phyloP scores from a whole-genome alignment of 768 basidiomycete genomes.

The Phaeolepiota aurea region DNA sequence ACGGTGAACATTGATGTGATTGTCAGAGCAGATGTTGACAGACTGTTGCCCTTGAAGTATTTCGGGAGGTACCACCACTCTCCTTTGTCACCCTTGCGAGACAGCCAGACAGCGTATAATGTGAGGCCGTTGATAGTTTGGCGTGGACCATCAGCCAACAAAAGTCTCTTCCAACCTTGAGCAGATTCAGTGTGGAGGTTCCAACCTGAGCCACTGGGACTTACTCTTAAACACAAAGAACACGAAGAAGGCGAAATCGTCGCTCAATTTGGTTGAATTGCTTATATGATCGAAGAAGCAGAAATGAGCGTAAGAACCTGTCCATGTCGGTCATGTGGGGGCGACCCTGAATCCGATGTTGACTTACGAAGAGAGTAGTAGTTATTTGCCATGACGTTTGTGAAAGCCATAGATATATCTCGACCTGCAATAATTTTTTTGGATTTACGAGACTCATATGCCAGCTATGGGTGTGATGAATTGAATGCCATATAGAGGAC shows the following conservation, averaged over 20 bases:
- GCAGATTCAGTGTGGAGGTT: too few relatives aligned
- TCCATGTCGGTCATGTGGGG: constrained; percentile 6
- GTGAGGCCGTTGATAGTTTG: constrained; percentile 97
- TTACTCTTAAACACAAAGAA: constrained; percentile 99
- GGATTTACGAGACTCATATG: constrained; percentile 86
- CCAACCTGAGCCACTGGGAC: constrained; percentile 22
- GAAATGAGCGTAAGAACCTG: constrained; percentile 94
- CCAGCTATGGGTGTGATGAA: constrained; percentile 60
- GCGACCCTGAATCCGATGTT: not conserved
- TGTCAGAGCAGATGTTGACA: constrained; percentile 77
- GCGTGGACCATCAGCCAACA: constrained; percentile 92
- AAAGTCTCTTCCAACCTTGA: constrained; percentile 33
- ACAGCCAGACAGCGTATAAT: constrained; percentile 78
- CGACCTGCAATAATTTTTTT: constrained; percentile 92
- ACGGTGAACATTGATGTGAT: constrained; percentile 89
- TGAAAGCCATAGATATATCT: constrained; percentile 97
- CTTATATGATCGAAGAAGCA: constrained; percentile 98
- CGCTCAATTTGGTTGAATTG: constrained; percentile 91
- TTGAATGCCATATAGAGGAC: constrained; percentile 4
- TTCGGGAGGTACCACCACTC: constrained; percentile 64
- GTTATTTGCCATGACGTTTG: constrained; percentile 93
- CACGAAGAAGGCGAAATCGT: constrained; percentile 98
- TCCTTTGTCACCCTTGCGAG: constrained; percentile 29
- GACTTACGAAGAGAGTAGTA: constrained; percentile 90
- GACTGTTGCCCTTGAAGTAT: constrained; percentile 71